These are phyloP conservation scores for Cyphellophora attinorum DNA, from an alignment of 2,329 filamentous ascomycete genomes.

Conservation along the genomic window DNA sequence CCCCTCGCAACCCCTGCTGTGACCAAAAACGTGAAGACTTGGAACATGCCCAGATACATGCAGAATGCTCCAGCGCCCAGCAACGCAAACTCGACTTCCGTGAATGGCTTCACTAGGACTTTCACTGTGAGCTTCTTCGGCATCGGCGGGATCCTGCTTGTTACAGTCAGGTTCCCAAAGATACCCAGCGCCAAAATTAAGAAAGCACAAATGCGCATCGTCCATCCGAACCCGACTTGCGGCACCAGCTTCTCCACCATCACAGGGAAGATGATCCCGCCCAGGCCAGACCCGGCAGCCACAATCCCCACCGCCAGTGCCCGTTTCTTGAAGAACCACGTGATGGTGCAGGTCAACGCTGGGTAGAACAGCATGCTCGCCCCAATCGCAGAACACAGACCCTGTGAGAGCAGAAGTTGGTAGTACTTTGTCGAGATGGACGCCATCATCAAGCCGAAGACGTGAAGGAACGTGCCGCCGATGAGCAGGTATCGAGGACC, in stretches of 20 bases:
- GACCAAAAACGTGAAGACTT: conserved; percentile 20
- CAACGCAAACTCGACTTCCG: conserved; percentile 18
- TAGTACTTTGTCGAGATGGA: conserved; percentile 45
- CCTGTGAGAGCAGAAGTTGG: conserved; percentile 46
- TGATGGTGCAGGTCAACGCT: conserved; percentile 26
- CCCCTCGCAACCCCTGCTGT: conserved; percentile 28
- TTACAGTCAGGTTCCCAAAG: conserved; percentile 44
- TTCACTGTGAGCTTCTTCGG: conserved; percentile 21
- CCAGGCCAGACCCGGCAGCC: conserved; percentile 45
- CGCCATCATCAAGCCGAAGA: conserved; percentile 52
- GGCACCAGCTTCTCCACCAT: conserved; percentile 49
- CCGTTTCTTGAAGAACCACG: conserved; percentile 44
- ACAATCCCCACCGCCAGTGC: conserved; percentile 45
- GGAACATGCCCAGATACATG: conserved; percentile 18
- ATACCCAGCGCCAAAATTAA: conserved; percentile 50
- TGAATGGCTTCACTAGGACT: conserved; percentile 23
- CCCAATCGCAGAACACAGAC: conserved; percentile 42
- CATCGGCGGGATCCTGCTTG: conserved; percentile 38
- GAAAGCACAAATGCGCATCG: conserved; percentile 49
- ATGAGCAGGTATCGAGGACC: conserved; percentile 49
- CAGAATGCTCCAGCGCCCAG: conserved; percentile 17
- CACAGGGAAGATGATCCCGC: conserved; percentile 53
- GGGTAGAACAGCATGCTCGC: conserved; percentile 41
- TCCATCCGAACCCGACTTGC: conserved; percentile 46
- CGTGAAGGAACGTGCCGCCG: conserved; percentile 42